Evolutionary conservation across 768 basidiomycete species (phyloP).

Genomic region (Chalciporus sphaerocephalus): DNA sequence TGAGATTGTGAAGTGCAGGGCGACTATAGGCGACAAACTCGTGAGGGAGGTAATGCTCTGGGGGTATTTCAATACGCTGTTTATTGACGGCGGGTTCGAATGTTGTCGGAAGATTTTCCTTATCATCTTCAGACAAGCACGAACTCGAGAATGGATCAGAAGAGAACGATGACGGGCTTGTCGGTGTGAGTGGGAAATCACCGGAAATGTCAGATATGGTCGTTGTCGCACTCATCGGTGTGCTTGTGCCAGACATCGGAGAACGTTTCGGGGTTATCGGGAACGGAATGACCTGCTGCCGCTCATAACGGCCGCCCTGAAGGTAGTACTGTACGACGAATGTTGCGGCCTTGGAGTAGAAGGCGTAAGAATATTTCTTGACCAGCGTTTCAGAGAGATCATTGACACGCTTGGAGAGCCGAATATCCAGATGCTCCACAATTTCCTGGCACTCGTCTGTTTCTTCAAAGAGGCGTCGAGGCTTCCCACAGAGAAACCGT

Average conservation of each 20-base stretch:
- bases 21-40: slow-evolving; percentile 79
- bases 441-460: slow-evolving; percentile 80
- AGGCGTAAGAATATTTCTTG: slow-evolving; percentile 96
- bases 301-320: slow-evolving; percentile 71
- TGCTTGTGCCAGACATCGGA: slow-evolving; percentile 51
- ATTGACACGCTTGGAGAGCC: slow-evolving; percentile 84
- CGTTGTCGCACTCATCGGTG: slow-evolving; percentile 72
- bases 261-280: slow-evolving; percentile 59
- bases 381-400: slow-evolving; percentile 93
- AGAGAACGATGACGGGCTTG: slow-evolving; percentile 53
- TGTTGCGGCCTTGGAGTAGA: slow-evolving; percentile 94
- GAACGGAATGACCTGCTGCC: slow-evolving; percentile 43
- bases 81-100: slow-evolving; percentile 75
- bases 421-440: slow-evolving; percentile 79
- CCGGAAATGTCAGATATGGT: slow-evolving; percentile 73
- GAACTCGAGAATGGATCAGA: slow-evolving; percentile 51
- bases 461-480: slow-evolving; percentile 77
- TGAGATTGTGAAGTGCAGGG: slow-evolving; percentile 73
- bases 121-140: slow-evolving; percentile 64
- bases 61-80: slow-evolving; percentile 58
- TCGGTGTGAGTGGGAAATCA: slow-evolving; percentile 80
- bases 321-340: slow-evolving; percentile 93
- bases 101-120: slow-evolving; percentile 71
- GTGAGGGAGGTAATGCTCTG: slow-evolving; percentile 76
- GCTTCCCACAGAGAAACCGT: slow-evolving; percentile 79